These are phyloP conservation scores for Cubamyces sp. DNA, from an alignment of 768 basidiomycete species.

Conservation along the genomic window DNA sequence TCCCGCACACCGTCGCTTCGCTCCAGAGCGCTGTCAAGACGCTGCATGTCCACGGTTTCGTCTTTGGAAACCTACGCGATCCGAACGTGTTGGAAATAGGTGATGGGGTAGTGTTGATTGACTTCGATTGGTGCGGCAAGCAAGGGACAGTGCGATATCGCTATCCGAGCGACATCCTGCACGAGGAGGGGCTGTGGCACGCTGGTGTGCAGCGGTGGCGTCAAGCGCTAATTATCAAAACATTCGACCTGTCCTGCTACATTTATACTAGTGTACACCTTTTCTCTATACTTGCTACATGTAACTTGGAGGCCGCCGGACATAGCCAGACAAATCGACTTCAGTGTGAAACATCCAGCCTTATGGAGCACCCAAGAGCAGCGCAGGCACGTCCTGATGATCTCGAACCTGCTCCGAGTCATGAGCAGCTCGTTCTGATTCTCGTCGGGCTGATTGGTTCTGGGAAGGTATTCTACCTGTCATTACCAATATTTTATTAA, in stretches of 20 bases:
- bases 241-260: too few relatives aligned
- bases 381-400: too few relatives aligned
- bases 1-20: neutral
- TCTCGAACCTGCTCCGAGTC: neutral
- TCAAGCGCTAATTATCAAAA: too few relatives aligned
- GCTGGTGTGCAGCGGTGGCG: neutral
- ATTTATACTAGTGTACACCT: neutral
- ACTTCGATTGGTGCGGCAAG: conserved; percentile 33
- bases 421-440: conserved; percentile 59
- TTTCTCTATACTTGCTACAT: too few relatives aligned
- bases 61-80: conserved; percentile 37
- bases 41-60: conserved; percentile 28
- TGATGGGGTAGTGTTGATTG: conserved; percentile 21
- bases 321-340: too few relatives aligned
- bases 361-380: too few relatives aligned
- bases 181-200: neutral
- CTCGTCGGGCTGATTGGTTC: conserved; percentile 76
- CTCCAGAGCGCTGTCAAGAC: conserved; percentile 16
- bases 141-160: conserved; percentile 24
- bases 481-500: conserved; percentile 3
- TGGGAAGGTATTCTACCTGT: conserved; percentile 24
- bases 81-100: conserved; percentile 31
- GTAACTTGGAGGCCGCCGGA: too few relatives aligned
- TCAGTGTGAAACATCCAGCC: too few relatives aligned
- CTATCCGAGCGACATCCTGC: conserved; percentile 21